A percentile compares a stretch with the other conserved stretches of the same genome.
Conservation (phyloP, 257 asterid species). For the Cordia subcordata region DNA sequence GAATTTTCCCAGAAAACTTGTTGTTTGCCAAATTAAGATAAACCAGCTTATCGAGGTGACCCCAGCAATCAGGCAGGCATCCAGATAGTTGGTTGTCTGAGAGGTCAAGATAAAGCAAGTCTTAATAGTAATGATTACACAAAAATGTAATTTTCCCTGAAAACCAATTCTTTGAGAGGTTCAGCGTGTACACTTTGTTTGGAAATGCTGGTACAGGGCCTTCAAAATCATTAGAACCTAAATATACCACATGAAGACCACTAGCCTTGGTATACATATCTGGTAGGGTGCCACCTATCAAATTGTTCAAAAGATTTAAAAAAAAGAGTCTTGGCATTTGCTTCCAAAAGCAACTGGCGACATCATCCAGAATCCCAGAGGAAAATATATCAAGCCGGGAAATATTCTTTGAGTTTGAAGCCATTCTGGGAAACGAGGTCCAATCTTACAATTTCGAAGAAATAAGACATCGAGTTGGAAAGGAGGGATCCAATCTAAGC, state of each 20-base stretch:
- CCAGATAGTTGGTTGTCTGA: conserved; percentile 19
- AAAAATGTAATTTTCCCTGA: conserved; percentile 8
- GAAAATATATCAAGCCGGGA: conserved; percentile 7
- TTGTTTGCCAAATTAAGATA: conserved; percentile 28
- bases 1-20: conserved; percentile 21
- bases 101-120: conserved; percentile 13
- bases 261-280: conserved; percentile 2
- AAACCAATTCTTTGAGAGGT: conserved; percentile 21
- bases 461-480: conserved; percentile 5
- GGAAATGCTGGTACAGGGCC: conserved; percentile 3
- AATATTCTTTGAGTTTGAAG: conserved; percentile 9
- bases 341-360: conserved; percentile 23
- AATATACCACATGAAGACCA: background rate
- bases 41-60: too few species aligned
- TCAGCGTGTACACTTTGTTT: background rate
- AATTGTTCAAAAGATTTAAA: conserved; percentile 21
- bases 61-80: conserved; percentile 18
- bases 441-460: conserved; percentile 7
- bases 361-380: conserved; percentile 7
- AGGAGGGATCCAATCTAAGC: conserved; percentile 12
- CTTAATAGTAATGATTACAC: background rate
- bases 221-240: conserved; percentile 13
- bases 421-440: conserved; percentile 23
- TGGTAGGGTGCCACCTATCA: conserved; percentile 13
- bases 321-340: background rate